Conservation (phyloP, 352 stramenopile genomes). For the Globisporangium cylindrosporum region DNA sequence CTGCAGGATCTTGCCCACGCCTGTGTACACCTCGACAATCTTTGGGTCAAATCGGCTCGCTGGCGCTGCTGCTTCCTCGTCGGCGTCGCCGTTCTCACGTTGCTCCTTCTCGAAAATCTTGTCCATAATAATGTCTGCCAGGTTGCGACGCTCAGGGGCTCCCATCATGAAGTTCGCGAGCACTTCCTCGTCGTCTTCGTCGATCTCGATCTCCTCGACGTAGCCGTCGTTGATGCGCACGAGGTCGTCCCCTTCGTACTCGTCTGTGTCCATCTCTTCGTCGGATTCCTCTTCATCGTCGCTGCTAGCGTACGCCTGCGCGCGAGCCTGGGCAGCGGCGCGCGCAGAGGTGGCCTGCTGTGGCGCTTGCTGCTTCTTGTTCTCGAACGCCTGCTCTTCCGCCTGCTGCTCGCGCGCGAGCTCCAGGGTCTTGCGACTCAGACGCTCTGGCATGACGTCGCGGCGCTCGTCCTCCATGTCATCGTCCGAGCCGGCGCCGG, state of each 20-base stretch:
- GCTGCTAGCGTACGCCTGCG: constrained; percentile 46
- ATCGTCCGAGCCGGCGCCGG: constrained; percentile 30
- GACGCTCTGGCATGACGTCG: constrained; percentile 75
- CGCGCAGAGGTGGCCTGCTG: constrained; percentile 14
- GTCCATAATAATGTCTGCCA: constrained; percentile 99
- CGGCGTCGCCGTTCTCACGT: constrained; percentile 75
- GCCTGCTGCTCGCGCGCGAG: constrained; percentile 77
- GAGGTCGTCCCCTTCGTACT: constrained; percentile 88
- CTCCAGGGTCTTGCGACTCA: constrained; percentile 78
- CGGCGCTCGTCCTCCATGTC: constrained; percentile 62
- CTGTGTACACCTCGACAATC: constrained; percentile 98
- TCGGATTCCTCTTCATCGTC: constrained; percentile 75
- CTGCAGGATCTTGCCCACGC: constrained; percentile 96
- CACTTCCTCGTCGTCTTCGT: constrained; percentile 84
- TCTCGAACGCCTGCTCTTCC: constrained; percentile 59
- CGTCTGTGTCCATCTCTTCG: constrained; percentile 84
- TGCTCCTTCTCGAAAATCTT: constrained; percentile 98
- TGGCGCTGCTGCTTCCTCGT: constrained; percentile 56
- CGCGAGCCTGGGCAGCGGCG: constrained; percentile 17
- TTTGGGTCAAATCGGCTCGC: constrained; percentile 89
- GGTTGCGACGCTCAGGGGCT: constrained; percentile 83
- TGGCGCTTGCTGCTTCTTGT: constrained; percentile 27
- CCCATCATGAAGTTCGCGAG: constrained; percentile 88
- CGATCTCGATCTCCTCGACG: constrained; percentile 88
- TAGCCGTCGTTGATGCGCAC: constrained; percentile 90